These are phyloP conservation scores for Colletotrichum somersetense DNA, from an alignment of 2,329 filamentous ascomycete genomes.

Conservation along the genomic window DNA sequence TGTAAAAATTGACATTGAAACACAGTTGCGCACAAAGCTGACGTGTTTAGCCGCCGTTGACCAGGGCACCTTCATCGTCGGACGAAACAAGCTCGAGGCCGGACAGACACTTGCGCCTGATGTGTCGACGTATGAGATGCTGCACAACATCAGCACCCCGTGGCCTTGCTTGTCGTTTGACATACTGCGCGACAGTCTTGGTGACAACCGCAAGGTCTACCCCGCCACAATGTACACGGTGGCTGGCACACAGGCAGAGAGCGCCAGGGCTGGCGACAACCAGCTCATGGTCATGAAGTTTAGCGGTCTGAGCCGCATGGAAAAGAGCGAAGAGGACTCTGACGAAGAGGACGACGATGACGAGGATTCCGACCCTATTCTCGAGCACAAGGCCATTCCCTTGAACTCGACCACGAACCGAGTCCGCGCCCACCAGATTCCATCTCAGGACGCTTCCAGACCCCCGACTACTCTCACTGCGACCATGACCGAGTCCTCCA, in stretches of 20 bases:
- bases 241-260: slow-evolving; percentile 92
- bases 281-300: slow-evolving; percentile 97
- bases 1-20: slow-evolving; percentile 19
- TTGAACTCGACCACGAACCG: slow-evolving; percentile 91
- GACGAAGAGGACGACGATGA: slow-evolving; percentile 79
- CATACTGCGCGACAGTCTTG: slow-evolving; percentile 86
- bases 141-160: slow-evolving; percentile 91
- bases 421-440: slow-evolving; percentile 86
- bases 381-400: slow-evolving; percentile 92
- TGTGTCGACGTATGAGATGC: slow-evolving; percentile 95
- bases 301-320: slow-evolving; percentile 90
- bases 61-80: slow-evolving; percentile 94
- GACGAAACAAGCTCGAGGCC: slow-evolving; percentile 88
- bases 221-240: slow-evolving; percentile 96
- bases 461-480: slow-evolving; percentile 88
- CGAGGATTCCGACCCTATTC: slow-evolving; percentile 87
- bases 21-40: background rate
- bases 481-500: slow-evolving; percentile 89
- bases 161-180: slow-evolving; percentile 99
- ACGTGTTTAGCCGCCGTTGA: slow-evolving; percentile 76
- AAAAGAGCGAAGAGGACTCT: slow-evolving; percentile 74
- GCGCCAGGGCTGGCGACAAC: slow-evolving; percentile 82
- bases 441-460: slow-evolving; percentile 75
- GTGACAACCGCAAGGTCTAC: slow-evolving; percentile 91
- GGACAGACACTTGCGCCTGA: slow-evolving; percentile 94